A percentile compares a stretch with the other conserved stretches of the same genome.
Evolutionary conservation across 306 rosid genomes (phyloP).

Genomic region (Acacia melanoxylon): DNA sequence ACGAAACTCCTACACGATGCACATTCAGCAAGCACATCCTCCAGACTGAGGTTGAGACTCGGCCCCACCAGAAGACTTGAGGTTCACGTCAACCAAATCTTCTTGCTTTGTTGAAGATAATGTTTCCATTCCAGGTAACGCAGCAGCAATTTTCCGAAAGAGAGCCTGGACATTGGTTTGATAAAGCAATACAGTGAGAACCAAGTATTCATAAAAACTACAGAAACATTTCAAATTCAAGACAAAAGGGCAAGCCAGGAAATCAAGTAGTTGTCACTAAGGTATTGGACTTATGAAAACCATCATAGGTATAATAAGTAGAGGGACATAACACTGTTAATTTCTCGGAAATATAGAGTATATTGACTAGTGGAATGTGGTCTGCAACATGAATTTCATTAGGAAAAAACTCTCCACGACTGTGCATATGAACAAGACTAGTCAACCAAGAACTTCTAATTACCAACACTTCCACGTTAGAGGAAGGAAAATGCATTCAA

Average conservation of each 20-base stretch:
- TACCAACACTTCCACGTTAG: not conserved
- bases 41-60: conserved; percentile 62
- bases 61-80: conserved; percentile 57
- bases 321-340: not conserved
- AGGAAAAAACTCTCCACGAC: not conserved
- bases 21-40: conserved; percentile 67
- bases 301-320: not conserved
- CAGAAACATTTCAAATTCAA: not conserved
- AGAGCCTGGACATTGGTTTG: conserved; percentile 60
- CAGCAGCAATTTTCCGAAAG: conserved; percentile 87
- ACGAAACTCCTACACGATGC: conserved; percentile 36
- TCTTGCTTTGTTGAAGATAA: conserved; percentile 83
- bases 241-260: not conserved
- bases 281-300: not conserved
- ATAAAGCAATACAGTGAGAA: conserved; percentile 22
- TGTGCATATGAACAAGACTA: not conserved
- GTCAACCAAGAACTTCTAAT: not conserved
- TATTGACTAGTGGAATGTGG: not conserved
- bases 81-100: conserved; percentile 92
- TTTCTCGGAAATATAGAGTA: not conserved
- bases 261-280: not conserved
- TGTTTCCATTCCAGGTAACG: conserved; percentile 95
- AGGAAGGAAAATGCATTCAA: not conserved
- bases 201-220: not conserved
- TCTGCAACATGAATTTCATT: not conserved